phyloP scores from a whole-genome alignment of 75 land plant species.

The Azolla pinnata region DNA sequence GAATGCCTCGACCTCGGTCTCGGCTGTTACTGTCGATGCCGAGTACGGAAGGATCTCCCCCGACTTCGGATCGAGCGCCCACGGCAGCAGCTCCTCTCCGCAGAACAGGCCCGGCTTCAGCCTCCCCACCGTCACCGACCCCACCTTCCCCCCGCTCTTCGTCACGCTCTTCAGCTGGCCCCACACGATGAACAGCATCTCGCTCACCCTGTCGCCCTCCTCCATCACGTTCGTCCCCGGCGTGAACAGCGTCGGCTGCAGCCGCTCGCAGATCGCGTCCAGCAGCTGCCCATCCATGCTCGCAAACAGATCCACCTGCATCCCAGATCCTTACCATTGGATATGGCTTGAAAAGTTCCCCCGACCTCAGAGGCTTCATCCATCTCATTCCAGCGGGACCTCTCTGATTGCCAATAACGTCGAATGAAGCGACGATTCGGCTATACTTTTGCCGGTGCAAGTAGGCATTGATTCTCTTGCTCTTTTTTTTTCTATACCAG shows the following conservation, averaged over 20 bases:
- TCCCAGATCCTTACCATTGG: too few species aligned
- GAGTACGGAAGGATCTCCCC: constrained; percentile 57
- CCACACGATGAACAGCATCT: constrained; percentile 89
- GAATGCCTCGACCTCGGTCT: constrained; percentile 69
- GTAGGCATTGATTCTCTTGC: too few species aligned
- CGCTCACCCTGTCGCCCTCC: constrained; percentile 79
- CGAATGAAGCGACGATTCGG: too few species aligned
- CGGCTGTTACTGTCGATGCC: constrained; percentile 60
- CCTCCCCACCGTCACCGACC: constrained; percentile 47
- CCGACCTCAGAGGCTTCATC: too few species aligned
- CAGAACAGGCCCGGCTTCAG: constrained; percentile 71
- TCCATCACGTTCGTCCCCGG: constrained; percentile 50
- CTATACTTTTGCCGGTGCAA: too few species aligned
- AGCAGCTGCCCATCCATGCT: constrained; percentile 76
- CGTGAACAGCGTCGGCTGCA: constrained; percentile 59
- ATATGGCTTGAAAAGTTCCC: too few species aligned
- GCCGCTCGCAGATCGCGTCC: constrained; percentile 78
- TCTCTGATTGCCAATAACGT: too few species aligned
- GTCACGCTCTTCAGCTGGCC: constrained; percentile 73
- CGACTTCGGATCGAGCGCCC: constrained; percentile 81
- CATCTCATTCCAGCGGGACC: too few species aligned
- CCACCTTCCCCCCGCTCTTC: constrained; percentile 77
- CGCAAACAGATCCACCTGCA: constrained; percentile 66
- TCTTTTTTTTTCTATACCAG: too few species aligned
- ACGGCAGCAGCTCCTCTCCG: constrained; percentile 79